Base-by-base conservation (phyloP, 2,329 filamentous ascomycete species). In the Herpotrichia juniperi region DNA sequence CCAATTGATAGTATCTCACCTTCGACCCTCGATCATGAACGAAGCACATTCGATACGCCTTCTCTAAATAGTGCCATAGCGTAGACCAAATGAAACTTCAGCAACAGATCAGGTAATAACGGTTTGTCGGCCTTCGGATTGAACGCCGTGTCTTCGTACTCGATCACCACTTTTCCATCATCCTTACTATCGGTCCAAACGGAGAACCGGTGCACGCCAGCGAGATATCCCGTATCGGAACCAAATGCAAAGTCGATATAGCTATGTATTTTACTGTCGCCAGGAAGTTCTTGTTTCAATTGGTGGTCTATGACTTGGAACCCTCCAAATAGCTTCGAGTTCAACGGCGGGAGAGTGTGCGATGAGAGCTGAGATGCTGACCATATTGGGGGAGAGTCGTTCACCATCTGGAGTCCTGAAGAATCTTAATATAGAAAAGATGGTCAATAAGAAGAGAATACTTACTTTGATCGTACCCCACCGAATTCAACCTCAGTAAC, bases 61-160 rank as follows among this genome's bases (percentile, higher is more conserved):
- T 54, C 51, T 25, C 51, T 42, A 22, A 50, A 54, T 22, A 54
- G 39, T 4, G 37, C 7, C 51, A 50, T 50, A 2, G 51, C 46
- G 34, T 54, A 54, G 9, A 47, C 12, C 28, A n/a, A 25, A 35
- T 54, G 51, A 25, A 54, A 47, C 4, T 9, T 12, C 2, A 35
- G 16, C 26, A 54, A 5, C 6, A 44, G 11, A 2, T 24, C 14
- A 4, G 42, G 22, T 7, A 10, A 6, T 11, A 34, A 9, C 2
- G 28, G 19, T 24, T 35, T 24, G 11, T 50, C 25, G 3, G 7
- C 35, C 4, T 3, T 26, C 2, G 51, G 46, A 16, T 54, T 54
- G 31, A 32, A 50, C 3, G 17, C 30, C 3, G 31, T 30, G 19
- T 45, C 19, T 4, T 39, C 17, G 37, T 28, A 49, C n/a, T 46